Evolutionary conservation across 495 filamentous ascomycete genomes (phyloP).

Genomic region (Aspergillus coremiiformis): DNA sequence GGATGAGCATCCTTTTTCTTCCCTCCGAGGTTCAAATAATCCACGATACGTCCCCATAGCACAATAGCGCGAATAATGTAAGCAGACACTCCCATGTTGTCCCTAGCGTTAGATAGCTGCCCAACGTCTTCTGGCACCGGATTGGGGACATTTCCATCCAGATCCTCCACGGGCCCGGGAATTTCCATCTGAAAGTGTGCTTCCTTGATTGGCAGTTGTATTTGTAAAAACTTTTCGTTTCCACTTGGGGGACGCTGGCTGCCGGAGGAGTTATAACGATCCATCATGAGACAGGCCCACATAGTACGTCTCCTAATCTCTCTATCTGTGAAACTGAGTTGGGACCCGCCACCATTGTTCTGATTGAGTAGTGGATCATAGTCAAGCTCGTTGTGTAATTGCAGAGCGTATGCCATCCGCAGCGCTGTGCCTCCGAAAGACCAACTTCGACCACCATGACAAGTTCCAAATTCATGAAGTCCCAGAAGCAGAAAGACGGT

Average conservation of each 20-base stretch:
- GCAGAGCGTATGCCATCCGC: constrained; percentile 92
- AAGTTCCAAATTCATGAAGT: constrained; percentile 93
- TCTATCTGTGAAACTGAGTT: constrained; percentile 82
- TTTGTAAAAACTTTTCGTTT: constrained; percentile 77
- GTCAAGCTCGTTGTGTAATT: constrained; percentile 89
- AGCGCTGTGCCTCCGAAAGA: constrained; percentile 90
- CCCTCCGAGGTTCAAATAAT: constrained; percentile 85
- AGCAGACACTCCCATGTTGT: constrained; percentile 90
- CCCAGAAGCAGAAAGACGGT: constrained; percentile 83
- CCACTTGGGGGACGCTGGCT: constrained; percentile 91
- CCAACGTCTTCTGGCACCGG: constrained; percentile 54
- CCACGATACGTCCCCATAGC: constrained; percentile 84
- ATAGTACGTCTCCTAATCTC: constrained; percentile 90
- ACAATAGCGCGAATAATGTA: constrained; percentile 84
- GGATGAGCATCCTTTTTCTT: constrained; percentile 69
- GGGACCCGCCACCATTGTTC: constrained; percentile 49
- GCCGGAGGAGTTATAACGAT: constrained; percentile 92
- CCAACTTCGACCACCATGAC: constrained; percentile 94
- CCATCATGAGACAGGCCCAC: constrained; percentile 98
- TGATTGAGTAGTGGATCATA: constrained; percentile 63
- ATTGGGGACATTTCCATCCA: constrained; percentile 66
- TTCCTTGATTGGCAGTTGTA: constrained; percentile 88
- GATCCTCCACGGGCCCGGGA: constrained; percentile 75
- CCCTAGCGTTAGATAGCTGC: constrained; percentile 58
- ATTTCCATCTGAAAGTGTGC: constrained; percentile 86